Conservation (phyloP, 495 filamentous ascomycete genomes). For the Podospora fimiseda region DNA sequence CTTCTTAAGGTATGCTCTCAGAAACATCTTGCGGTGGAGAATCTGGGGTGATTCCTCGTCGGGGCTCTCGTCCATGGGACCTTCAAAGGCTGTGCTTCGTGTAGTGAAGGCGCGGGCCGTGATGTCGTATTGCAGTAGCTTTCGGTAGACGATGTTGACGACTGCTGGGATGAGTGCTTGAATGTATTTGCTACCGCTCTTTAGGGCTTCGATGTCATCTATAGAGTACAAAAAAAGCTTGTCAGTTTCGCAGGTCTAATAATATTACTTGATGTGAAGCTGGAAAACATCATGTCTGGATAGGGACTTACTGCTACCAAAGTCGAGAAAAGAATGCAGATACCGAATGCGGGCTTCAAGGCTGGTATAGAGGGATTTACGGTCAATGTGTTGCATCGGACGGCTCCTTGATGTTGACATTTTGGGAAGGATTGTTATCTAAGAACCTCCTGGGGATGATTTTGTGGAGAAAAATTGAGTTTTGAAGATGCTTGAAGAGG, state of each 20-base stretch:
- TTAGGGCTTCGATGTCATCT: constrained; percentile 65
- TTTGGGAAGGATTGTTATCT: no score
- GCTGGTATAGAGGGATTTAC: constrained; percentile 60
- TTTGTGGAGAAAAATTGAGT: no score
- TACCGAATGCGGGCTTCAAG: constrained; percentile 63
- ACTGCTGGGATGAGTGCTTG: constrained; percentile 65
- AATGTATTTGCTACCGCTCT: constrained; percentile 62
- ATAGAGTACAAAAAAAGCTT: background rate
- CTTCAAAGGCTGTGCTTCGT: constrained; percentile 56
- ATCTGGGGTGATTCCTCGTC: constrained; percentile 64
- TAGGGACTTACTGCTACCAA: constrained; percentile 51
- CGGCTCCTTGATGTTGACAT: constrained; percentile 23
- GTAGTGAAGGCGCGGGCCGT: constrained; percentile 66
- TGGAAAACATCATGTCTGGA: no score
- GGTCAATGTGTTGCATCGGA: constrained; percentile 56
- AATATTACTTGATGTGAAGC: no score
- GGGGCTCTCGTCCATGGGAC: constrained; percentile 53
- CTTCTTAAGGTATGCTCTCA: constrained; percentile 62
- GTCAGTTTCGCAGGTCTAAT: no score
- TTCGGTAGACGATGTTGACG: constrained; percentile 72
- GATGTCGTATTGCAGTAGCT: constrained; percentile 68
- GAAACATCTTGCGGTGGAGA: constrained; percentile 67
- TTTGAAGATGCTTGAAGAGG: no score
- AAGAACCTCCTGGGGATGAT: no score
- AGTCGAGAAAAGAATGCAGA: constrained; percentile 66